These are phyloP conservation scores for Fusarium xylarioides DNA, from an alignment of 2,329 filamentous ascomycete species.

Conservation along the genomic window DNA sequence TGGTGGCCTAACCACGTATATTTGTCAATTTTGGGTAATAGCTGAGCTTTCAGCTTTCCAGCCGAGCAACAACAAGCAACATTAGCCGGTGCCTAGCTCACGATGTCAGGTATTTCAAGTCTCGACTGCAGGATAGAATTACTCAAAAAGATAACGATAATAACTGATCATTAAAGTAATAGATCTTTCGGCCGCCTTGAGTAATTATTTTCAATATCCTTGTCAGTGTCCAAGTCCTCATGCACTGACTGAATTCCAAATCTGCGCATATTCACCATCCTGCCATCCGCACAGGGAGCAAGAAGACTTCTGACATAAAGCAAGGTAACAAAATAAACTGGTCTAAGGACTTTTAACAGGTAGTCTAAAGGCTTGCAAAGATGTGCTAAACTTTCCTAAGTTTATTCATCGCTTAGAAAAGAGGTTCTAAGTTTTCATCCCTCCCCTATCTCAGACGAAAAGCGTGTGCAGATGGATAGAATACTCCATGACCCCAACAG, in stretches of 20 bases:
- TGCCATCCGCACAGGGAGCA: not conserved
- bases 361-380: not conserved
- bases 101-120: not conserved
- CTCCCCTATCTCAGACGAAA: not conserved
- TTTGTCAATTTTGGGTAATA: not conserved
- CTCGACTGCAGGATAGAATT: not conserved
- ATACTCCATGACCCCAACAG: conserved; percentile 20
- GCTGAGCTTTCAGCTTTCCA: not conserved
- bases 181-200: no score
- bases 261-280: no score
- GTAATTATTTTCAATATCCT: not conserved
- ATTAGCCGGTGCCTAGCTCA: not conserved
- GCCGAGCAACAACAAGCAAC: not conserved
- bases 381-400: not conserved
- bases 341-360: not conserved
- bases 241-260: not conserved
- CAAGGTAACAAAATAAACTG: not conserved
- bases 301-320: not conserved
- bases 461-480: not conserved
- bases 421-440: not conserved
- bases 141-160: no score
- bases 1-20: not conserved
- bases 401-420: not conserved
- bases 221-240: not conserved
- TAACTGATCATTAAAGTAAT: no score